phyloP scores from a whole-genome alignment of 2,329 filamentous ascomycete species.

The Colletotrichum falcatum region DNA sequence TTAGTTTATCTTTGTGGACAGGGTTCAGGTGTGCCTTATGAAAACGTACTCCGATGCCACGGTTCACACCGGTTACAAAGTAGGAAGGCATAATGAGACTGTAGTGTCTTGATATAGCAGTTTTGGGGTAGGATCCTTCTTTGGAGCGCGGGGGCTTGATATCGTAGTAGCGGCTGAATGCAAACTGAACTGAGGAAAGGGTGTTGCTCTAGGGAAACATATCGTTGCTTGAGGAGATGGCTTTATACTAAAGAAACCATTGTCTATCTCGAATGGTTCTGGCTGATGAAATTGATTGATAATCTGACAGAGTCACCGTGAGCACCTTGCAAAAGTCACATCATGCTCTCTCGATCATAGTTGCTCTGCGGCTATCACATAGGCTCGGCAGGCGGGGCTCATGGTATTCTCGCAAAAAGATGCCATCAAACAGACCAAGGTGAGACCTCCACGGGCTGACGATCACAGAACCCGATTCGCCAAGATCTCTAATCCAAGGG shows the following conservation, averaged over 20 bases:
- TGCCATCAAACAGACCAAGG: background rate
- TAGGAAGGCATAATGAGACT: conserved; percentile 14
- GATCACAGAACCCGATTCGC: background rate
- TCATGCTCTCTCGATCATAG: background rate
- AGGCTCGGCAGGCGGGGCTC: too few species aligned
- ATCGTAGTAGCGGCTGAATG: background rate
- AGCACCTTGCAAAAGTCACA: background rate
- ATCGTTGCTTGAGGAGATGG: background rate
- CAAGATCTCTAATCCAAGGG: background rate
- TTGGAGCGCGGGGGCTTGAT: fast-evolving
- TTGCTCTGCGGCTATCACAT: background rate
- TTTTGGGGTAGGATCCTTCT: background rate
- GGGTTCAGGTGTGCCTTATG: too few species aligned
- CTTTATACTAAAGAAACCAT: background rate
- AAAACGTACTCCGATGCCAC: conserved; percentile 16
- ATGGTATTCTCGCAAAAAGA: conserved; percentile 4
- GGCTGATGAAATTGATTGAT: background rate
- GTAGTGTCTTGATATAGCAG: too few species aligned
- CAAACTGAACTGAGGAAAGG: background rate
- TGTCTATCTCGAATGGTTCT: background rate
- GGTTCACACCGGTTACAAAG: conserved; percentile 13
- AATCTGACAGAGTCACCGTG: background rate
- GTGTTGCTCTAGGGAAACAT: background rate
- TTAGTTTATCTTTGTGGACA: background rate
- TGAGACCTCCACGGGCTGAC: background rate